Evolutionary conservation across 2,329 filamentous ascomycete species (phyloP).

Genomic region (Aspergillus niger): DNA sequence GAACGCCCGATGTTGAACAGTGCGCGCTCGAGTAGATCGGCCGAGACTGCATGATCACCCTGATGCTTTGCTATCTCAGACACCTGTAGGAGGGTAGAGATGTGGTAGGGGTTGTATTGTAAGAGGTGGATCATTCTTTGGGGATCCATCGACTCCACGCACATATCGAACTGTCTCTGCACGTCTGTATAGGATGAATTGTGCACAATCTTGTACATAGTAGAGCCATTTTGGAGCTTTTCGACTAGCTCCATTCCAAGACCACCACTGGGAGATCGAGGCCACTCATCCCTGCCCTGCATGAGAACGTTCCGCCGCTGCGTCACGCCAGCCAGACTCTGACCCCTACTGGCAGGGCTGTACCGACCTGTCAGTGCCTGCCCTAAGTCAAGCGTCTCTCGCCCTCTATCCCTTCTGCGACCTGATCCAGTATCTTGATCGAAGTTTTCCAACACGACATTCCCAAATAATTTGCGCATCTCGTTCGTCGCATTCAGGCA

Average conservation of each 20-base stretch:
- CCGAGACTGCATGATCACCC: slow-evolving; percentile 79
- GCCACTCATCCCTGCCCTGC: slow-evolving; percentile 86
- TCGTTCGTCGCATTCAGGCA: slow-evolving; percentile 86
- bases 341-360: slow-evolving; percentile 57
- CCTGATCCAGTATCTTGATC: slow-evolving; percentile 51
- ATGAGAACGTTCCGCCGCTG: slow-evolving; percentile 80
- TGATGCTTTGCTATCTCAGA: slow-evolving; percentile 91
- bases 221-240: slow-evolving; percentile 58
- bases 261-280: slow-evolving; percentile 73
- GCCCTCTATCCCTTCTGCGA: slow-evolving; percentile 58
- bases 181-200: slow-evolving; percentile 71
- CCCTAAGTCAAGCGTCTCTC: slow-evolving; percentile 52
- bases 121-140: slow-evolving; percentile 78
- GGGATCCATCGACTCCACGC: slow-evolving; percentile 82
- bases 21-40: slow-evolving; percentile 85
- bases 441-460: slow-evolving; percentile 61
- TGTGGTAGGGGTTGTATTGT: slow-evolving; percentile 78
- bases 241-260: slow-evolving; percentile 75
- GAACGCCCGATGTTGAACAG: slow-evolving; percentile 93
- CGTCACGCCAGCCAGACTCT: slow-evolving; percentile 69
- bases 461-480: slow-evolving; percentile 77
- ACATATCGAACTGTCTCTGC: slow-evolving; percentile 74
- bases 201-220: slow-evolving; percentile 78
- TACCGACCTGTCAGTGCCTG: slow-evolving; percentile 58
- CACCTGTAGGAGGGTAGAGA: slow-evolving; percentile 90